A percentile compares a stretch with the other conserved stretches of the same genome.
phyloP scores from a whole-genome alignment of 768 basidiomycete genomes.

The Aureoboletus auriporus region DNA sequence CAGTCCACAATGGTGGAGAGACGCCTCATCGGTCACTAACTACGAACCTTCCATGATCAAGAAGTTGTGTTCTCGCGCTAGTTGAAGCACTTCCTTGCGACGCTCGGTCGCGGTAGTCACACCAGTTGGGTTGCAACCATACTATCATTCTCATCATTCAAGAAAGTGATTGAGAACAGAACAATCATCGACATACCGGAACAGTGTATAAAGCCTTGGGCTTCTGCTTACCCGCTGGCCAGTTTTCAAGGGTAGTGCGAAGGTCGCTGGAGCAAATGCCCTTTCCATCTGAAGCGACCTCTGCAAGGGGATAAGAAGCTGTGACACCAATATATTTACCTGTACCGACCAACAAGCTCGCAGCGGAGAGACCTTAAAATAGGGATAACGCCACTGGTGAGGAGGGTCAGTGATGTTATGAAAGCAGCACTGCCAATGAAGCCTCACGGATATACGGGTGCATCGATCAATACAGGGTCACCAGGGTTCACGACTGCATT shows the following conservation, averaged over 20 bases:
- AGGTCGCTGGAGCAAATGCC: conserved; percentile 64
- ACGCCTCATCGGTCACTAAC: not conserved
- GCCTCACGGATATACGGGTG: conserved; percentile 71
- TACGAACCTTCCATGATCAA: conserved; percentile 77
- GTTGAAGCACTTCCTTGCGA: conserved; percentile 63
- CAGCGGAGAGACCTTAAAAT: conserved; percentile 54
- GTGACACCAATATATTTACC: not conserved
- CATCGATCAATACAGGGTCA: conserved; percentile 78
- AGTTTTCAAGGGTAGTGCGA: conserved; percentile 61
- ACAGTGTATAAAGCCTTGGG: conserved; percentile 83
- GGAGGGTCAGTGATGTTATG: conserved; percentile 7
- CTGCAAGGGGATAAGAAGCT: conserved; percentile 34
- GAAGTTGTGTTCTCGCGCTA: conserved; percentile 72
- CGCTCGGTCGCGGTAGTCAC: conserved; percentile 69
- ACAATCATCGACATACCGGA: conserved; percentile 44
- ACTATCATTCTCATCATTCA: conserved; percentile 34
- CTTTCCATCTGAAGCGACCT: conserved; percentile 71
- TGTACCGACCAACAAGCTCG: conserved; percentile 52
- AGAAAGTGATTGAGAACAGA: conserved; percentile 3
- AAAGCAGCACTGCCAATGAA: conserved; percentile 11
- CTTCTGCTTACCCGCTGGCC: conserved; percentile 67
- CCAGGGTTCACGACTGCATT: conserved; percentile 69
- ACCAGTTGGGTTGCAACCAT: conserved; percentile 86
- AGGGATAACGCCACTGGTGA: conserved; percentile 58
- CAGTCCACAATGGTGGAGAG: too few relatives aligned